Evolutionary conservation across 768 basidiomycete genomes (phyloP).

Genomic region (Pisolithus microcarpus): DNA sequence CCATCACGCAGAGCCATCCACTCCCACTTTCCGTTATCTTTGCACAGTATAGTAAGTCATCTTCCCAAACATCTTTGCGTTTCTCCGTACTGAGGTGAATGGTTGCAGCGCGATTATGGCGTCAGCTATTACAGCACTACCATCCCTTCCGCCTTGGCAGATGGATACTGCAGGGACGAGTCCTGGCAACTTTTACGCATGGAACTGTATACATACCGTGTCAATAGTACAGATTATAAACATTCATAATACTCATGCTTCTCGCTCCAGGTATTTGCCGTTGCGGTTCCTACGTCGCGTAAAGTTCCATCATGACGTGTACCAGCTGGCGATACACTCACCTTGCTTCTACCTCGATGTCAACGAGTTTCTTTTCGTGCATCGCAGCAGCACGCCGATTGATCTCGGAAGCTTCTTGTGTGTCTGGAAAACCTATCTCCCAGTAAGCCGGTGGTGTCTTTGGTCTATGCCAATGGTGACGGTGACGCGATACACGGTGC

Average conservation of each 20-base stretch:
- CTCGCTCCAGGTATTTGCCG: slow-evolving; percentile 24
- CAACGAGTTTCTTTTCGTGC: slow-evolving; percentile 55
- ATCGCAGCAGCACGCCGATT: slow-evolving; percentile 69
- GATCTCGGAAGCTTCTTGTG: slow-evolving; percentile 72
- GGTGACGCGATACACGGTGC: slow-evolving; percentile 64
- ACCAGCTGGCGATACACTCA: slow-evolving; percentile 24
- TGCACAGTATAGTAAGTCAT: slow-evolving; percentile 44
- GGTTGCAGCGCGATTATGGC: slow-evolving; percentile 41
- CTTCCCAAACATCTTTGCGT: background rate
- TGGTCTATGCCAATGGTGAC: slow-evolving; percentile 61
- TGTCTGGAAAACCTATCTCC: slow-evolving; percentile 84
- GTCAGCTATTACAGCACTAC: slow-evolving; percentile 46
- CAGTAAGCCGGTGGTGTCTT: slow-evolving; percentile 84
- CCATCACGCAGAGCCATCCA: slow-evolving; percentile 42
- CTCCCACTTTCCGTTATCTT: slow-evolving; percentile 46
- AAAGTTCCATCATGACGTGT: background rate
- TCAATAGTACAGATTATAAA: slow-evolving; percentile 1
- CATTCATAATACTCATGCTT: slow-evolving; percentile 10
- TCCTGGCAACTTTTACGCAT: slow-evolving; percentile 43
- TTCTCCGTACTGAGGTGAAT: slow-evolving; percentile 1
- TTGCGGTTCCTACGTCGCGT: slow-evolving; percentile 10
- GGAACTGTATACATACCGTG: slow-evolving; percentile 3
- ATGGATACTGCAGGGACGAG: slow-evolving; percentile 40
- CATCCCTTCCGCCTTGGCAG: slow-evolving; percentile 50
- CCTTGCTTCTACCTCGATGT: slow-evolving; percentile 54